Evolutionary conservation across 306 rosid genomes (phyloP).

Genomic region (Vicia faba): DNA sequence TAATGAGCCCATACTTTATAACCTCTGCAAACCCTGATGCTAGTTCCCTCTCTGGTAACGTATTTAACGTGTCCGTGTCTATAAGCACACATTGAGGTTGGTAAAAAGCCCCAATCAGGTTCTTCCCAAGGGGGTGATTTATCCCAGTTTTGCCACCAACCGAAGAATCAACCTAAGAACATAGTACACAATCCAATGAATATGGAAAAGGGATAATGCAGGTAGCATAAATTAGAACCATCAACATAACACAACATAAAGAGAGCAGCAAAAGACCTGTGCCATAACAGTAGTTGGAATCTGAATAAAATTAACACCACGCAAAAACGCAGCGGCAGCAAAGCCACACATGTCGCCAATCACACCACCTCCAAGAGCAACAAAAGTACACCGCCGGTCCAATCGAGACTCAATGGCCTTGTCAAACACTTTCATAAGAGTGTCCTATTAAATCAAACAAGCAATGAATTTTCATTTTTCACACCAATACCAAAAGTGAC

Average conservation of each 20-base stretch:
- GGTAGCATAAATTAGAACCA: constrained; percentile 9
- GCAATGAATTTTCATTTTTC: constrained; percentile 15
- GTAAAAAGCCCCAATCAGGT: constrained; percentile 91
- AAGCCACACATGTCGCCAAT: constrained; percentile 96
- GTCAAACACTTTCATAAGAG: constrained; percentile 92
- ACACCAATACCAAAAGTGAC: constrained; percentile 18
- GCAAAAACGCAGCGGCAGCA: constrained; percentile 85
- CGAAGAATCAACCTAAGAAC: constrained; percentile 88
- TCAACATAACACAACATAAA: background rate
- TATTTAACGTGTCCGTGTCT: constrained; percentile 79
- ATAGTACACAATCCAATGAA: constrained; percentile 25
- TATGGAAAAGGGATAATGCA: background rate
- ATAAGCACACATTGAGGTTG: constrained; percentile 93
- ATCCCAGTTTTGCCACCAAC: constrained; percentile 99
- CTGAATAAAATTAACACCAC: constrained; percentile 95
- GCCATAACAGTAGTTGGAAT: constrained; percentile 97
- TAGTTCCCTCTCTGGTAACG: constrained; percentile 85
- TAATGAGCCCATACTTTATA: constrained; percentile 86
- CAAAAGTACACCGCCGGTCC: constrained; percentile 80
- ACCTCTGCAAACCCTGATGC: constrained; percentile 97
- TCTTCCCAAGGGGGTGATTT: constrained; percentile 93
- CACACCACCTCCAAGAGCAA: constrained; percentile 99
- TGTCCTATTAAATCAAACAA: constrained; percentile 59
- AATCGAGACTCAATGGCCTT: constrained; percentile 85
- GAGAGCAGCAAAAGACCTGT: constrained; percentile 57